Conservation (phyloP, 2,329 filamentous ascomycete genomes). For the Helotiales sp. region DNA sequence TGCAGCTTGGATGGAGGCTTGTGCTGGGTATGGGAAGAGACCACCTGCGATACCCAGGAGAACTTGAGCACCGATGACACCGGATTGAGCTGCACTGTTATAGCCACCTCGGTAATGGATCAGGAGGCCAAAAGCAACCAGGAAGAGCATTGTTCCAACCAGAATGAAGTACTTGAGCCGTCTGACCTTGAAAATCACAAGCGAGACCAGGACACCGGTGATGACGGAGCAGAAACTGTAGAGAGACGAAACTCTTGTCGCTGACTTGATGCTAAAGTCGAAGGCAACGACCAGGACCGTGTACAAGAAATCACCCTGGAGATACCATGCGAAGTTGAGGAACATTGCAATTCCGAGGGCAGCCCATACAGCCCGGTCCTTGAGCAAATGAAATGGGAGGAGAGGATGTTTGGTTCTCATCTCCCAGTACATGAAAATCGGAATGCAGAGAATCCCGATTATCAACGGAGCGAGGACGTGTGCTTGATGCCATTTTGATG, state of each 20-base stretch:
- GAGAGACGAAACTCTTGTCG: constrained; percentile 2
- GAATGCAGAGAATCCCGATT: constrained; percentile 60
- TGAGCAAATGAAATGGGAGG: constrained; percentile 1
- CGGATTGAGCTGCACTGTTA: not conserved
- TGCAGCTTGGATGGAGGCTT: constrained; percentile 56
- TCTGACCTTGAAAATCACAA: constrained; percentile 11
- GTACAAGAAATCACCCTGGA: constrained; percentile 6
- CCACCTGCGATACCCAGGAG: constrained; percentile 49
- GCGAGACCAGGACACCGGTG: constrained; percentile 4
- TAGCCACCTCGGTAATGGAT: constrained; percentile 9
- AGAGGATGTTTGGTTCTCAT: constrained; percentile 15
- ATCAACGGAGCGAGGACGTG: constrained; percentile 68
- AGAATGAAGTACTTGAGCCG: constrained; percentile 13
- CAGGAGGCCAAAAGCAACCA: constrained; percentile 6
- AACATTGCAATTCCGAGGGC: constrained; percentile 8
- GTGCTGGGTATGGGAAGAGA: constrained; percentile 57
- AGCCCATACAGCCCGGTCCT: constrained; percentile 8
- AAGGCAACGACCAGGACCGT: constrained; percentile 7
- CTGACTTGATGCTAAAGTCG: constrained; percentile 14
- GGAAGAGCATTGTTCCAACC: constrained; percentile 3
- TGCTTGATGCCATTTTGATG: constrained; percentile 58
- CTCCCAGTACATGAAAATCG: constrained; percentile 67
- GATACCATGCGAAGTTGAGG: constrained; percentile 13
- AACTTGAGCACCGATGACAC: constrained; percentile 10
- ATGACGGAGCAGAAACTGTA: constrained; percentile 14